A percentile compares a stretch with the other conserved stretches of the same genome.
Evolutionary conservation across 2,329 filamentous ascomycete genomes (phyloP).

Genomic region (Ophiocordyceps sinensis): DNA sequence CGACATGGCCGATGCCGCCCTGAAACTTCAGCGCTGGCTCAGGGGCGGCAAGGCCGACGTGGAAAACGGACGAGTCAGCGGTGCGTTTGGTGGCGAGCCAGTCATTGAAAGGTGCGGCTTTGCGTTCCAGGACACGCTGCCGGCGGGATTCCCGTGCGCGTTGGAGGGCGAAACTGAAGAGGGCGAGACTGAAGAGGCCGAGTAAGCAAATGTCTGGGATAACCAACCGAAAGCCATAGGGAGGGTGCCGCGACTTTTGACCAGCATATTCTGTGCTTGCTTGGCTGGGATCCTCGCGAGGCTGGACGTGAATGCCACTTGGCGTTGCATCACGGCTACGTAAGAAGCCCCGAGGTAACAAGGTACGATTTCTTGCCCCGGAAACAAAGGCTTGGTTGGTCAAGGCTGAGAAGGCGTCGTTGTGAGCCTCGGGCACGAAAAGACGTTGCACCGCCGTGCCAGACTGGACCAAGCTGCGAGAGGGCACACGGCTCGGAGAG

Average conservation of each 20-base stretch:
- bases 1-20: slow-evolving; percentile 18
- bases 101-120: slow-evolving; percentile 13
- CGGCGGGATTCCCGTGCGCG: slow-evolving; percentile 7
- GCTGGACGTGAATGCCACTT: too few species aligned
- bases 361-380: too few species aligned
- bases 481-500: too few species aligned
- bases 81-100: slow-evolving; percentile 8
- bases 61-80: slow-evolving; percentile 4
- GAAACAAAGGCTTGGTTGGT: too few species aligned
- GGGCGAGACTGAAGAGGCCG: neutral
- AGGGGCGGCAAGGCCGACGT: slow-evolving; percentile 8
- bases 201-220: neutral
- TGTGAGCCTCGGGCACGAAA: too few species aligned
- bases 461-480: too few species aligned
- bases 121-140: slow-evolving; percentile 10
- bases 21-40: slow-evolving; percentile 29
- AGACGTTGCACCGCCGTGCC: too few species aligned
- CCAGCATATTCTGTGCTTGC: neutral
- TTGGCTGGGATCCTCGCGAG: too few species aligned
- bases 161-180: slow-evolving; percentile 2
- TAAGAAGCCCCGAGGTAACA: too few species aligned
- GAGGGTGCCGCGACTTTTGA: neutral
- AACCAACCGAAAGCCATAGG: too few species aligned
- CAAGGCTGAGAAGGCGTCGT: too few species aligned
- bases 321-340: too few species aligned